These are phyloP conservation scores for Tolypocladium guangdongense DNA, from an alignment of 2,329 filamentous ascomycete genomes.

Conservation along the genomic window DNA sequence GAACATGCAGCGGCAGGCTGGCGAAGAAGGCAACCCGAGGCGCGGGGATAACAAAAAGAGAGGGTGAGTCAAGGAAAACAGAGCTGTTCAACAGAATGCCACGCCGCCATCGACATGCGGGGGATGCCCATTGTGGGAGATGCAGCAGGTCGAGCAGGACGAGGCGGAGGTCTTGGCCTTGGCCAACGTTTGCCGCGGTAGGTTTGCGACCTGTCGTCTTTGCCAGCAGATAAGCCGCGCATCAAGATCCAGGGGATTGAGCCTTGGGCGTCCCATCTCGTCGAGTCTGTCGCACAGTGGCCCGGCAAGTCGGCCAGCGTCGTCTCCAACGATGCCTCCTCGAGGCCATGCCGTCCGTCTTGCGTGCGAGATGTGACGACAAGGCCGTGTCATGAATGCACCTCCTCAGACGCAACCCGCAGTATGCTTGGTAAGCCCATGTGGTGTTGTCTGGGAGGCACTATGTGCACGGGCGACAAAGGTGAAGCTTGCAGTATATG, in stretches of 20 bases:
- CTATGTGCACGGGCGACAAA: constrained; percentile 48
- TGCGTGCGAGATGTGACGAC: background rate
- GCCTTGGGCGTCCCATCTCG: background rate
- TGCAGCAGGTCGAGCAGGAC: background rate
- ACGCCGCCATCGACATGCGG: constrained; percentile 1
- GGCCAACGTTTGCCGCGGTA: background rate
- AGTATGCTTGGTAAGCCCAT: background rate
- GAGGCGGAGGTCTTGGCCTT: background rate
- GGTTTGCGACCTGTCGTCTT: background rate
- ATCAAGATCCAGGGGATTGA: background rate
- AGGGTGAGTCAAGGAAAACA: background rate
- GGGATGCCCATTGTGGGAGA: background rate
- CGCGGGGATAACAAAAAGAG: constrained; percentile 1
- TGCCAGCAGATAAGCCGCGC: background rate
- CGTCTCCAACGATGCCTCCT: background rate
- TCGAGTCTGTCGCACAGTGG: background rate
- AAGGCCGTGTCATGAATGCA: background rate
- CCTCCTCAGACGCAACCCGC: background rate
- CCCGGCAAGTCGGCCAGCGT: background rate
- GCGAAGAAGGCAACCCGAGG: background rate
- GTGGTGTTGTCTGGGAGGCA: background rate
- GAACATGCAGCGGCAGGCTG: constrained; percentile 14
- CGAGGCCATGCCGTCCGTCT: background rate
- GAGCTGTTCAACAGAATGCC: background rate
- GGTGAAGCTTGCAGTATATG: constrained; percentile 56